These are phyloP conservation scores for Discostella stelligeroides DNA, from an alignment of 108 stramenopile genomes.

Conservation along the genomic window DNA sequence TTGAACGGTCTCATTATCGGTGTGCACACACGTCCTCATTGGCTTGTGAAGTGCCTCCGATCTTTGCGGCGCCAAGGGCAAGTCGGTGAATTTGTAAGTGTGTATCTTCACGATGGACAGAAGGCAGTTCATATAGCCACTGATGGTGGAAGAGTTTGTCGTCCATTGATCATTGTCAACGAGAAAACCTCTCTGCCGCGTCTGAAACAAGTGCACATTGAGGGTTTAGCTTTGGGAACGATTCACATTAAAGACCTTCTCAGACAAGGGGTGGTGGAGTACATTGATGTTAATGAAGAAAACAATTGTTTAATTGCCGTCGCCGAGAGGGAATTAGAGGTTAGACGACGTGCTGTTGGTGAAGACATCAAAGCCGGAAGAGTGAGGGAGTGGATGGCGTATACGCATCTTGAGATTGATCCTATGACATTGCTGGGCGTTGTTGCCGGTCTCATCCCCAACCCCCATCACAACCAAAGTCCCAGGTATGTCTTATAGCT, in stretches of 20 bases:
- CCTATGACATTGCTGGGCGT: constrained; percentile 98
- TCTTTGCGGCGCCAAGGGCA: constrained; percentile 85
- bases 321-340: constrained; percentile 85
- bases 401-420: constrained; percentile 99
- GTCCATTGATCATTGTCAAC: constrained; percentile 95
- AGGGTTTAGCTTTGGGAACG: constrained; percentile 78
- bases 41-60: constrained; percentile 80
- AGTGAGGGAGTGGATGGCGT: constrained; percentile 59
- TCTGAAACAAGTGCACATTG: constrained; percentile 85
- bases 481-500: constrained; percentile 58
- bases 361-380: constrained; percentile 40
- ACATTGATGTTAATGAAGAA: constrained; percentile 99
- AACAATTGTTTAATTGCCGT: constrained; percentile 97
- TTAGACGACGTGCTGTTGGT: constrained; percentile 58
- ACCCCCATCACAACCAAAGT: constrained; percentile 99
- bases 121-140: constrained; percentile 96
- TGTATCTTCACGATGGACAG: constrained; percentile 94
- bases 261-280: constrained; percentile 95
- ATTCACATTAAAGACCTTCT: constrained; percentile 80
- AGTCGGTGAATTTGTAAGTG: constrained; percentile 96
- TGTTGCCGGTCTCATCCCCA: constrained; percentile 96
- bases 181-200: constrained; percentile 73
- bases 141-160: constrained; percentile 98
- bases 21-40: constrained; percentile 74
- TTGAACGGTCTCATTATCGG: constrained; percentile 96